Evolutionary conservation across 192 early-diverging fungal genomes (phyloP).

Genomic region (Chytriomyces hyalinus): DNA sequence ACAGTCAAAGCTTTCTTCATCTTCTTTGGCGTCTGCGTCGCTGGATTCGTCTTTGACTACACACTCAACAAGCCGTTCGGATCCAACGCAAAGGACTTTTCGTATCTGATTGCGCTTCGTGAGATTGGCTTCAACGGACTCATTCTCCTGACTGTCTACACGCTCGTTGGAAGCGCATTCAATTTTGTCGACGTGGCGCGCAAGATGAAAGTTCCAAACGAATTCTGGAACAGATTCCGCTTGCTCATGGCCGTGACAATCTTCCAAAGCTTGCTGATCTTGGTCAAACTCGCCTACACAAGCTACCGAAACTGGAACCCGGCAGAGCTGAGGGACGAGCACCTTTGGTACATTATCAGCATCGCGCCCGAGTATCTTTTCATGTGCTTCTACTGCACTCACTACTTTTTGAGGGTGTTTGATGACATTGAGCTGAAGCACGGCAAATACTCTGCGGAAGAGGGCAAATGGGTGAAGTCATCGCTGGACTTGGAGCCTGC

Average conservation of each 20-base stretch:
- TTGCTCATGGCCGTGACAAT: background rate
- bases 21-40: background rate
- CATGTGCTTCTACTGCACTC: conserved; percentile 12
- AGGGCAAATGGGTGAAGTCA: background rate
- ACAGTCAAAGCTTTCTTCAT: background rate
- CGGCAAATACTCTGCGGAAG: background rate
- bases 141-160: background rate
- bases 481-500: no score
- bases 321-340: conserved; percentile 5
- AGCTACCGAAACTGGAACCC: conserved; percentile 32
- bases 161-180: background rate
- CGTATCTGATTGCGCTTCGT: background rate
- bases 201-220: conserved; percentile 2
- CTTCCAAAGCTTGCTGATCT: background rate
- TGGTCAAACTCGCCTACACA: background rate
- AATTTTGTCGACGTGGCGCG: background rate
- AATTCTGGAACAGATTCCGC: background rate
- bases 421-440: conserved; percentile 15
- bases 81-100: background rate
- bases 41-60: background rate
- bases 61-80: conserved; percentile 1
- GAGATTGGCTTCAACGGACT: conserved; percentile 7
- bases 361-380: conserved; percentile 12
- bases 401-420: conserved; percentile 10
- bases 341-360: conserved; percentile 18